Base-by-base conservation (phyloP, 1,139 yeast genomes). In the Zygoascus hellenicus region DNA sequence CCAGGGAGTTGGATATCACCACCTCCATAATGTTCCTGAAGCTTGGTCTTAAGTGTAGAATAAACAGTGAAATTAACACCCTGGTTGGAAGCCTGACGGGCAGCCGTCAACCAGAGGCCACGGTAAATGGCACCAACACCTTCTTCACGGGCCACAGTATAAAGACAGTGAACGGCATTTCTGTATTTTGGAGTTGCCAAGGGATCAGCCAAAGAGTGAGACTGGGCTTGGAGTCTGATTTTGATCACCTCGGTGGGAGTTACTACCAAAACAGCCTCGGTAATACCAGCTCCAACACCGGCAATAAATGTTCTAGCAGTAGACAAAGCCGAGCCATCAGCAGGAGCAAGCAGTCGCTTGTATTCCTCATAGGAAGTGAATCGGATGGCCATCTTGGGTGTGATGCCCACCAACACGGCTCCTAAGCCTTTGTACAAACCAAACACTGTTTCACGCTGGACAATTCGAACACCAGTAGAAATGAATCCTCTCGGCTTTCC, bases 1-100 rank as follows among this genome's bases (percentile, higher is more conserved):
- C 94, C 75, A 49, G 98, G 97, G 55, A 92, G 78, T 45, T 80
- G 83, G 35, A 75, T 64, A 45, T 76, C 68, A 59, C 89, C 90
- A 58, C 81, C 77, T 58, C 70, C 75, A 49, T 61, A 34, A 22
- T 22, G 26, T 33, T 76, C 78, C 64, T 80, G 85, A 59, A 89
- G 76, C 58, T 67, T 72, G 60, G 82, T 83, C 67, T 83, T 88
- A 58, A 90, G 70, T 66, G 85, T 84, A 26, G 96, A 86, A 72
- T 90, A 92, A 26, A 89, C 96, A 6, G 97, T 90, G 70, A 92
- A 92, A 71, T 92, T 92, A 46, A 95, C 97, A 73, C 97, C 98
- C 70, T 92, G 98, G 74, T 92, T 92, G 51, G 96, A 84, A 32
- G 97, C 97, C 69, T 92, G 98, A 72, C 98, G 83, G 19, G 96